phyloP scores from a whole-genome alignment of 1,139 yeast genomes.

The Scheffersomyces segobiensis region DNA sequence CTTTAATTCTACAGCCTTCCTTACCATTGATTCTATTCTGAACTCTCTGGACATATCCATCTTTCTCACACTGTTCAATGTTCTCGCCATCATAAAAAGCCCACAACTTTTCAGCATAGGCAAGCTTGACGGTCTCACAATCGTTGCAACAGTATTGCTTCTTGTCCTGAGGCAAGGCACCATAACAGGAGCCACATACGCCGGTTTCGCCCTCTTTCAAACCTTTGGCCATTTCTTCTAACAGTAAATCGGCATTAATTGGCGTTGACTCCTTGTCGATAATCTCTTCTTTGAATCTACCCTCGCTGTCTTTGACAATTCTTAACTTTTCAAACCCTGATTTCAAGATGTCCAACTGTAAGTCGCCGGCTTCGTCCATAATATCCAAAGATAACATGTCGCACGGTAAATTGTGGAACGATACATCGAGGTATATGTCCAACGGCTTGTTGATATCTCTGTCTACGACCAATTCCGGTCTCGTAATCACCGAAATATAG shows the following conservation, averaged over 20 bases:
- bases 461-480: slow-evolving; percentile 89
- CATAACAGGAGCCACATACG: slow-evolving; percentile 88
- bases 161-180: slow-evolving; percentile 66
- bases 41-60: slow-evolving; percentile 72
- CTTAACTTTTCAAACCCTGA: slow-evolving; percentile 75
- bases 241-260: slow-evolving; percentile 26
- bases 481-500: slow-evolving; percentile 62
- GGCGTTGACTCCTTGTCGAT: slow-evolving; percentile 27
- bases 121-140: slow-evolving; percentile 77
- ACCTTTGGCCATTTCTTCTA: slow-evolving; percentile 35
- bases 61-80: slow-evolving; percentile 86
- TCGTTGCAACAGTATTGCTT: slow-evolving; percentile 78
- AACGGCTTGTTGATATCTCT: slow-evolving; percentile 75
- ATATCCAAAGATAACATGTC: slow-evolving; percentile 49
- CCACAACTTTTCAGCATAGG: slow-evolving; percentile 81
- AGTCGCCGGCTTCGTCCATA: slow-evolving; percentile 85
- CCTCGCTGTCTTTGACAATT: slow-evolving; percentile 39
- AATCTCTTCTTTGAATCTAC: slow-evolving; percentile 25
- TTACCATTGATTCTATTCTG: slow-evolving; percentile 50
- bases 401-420: slow-evolving; percentile 86
- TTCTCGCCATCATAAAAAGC: slow-evolving; percentile 85
- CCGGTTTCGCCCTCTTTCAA: slow-evolving; percentile 42
- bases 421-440: slow-evolving; percentile 76
- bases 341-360: slow-evolving; percentile 68
- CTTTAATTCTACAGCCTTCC: slow-evolving; percentile 89